These are phyloP conservation scores for Cubamyces lactineus DNA, from an alignment of 768 basidiomycete species.

Conservation along the genomic window DNA sequence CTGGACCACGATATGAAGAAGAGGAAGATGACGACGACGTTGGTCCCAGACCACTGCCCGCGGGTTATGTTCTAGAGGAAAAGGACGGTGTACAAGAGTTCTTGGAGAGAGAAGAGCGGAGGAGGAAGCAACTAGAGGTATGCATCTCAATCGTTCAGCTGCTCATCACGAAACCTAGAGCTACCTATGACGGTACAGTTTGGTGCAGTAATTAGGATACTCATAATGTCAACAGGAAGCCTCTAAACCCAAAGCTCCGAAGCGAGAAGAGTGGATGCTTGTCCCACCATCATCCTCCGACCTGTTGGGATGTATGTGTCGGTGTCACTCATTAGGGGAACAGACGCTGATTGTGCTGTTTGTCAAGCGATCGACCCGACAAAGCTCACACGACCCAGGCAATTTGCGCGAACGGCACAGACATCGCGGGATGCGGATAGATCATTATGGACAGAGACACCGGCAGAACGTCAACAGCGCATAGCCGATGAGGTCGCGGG, in stretches of 20 bases:
- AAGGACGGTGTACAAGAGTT: constrained; percentile 80
- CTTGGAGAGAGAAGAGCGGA: constrained; percentile 79
- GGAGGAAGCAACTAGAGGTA: constrained; percentile 70
- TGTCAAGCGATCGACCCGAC: constrained; percentile 80
- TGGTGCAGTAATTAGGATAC: neutral
- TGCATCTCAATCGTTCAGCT: constrained; percentile 20
- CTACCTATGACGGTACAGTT: neutral
- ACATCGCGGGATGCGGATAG: constrained; percentile 50
- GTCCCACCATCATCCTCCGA: constrained; percentile 86
- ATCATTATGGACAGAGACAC: constrained; percentile 97
- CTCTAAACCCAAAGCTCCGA: constrained; percentile 70
- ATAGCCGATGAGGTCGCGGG: constrained; percentile 95
- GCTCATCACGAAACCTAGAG: neutral
- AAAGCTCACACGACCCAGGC: constrained; percentile 70
- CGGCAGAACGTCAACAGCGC: constrained; percentile 87
- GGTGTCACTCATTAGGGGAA: neutral
- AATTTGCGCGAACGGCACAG: constrained; percentile 66
- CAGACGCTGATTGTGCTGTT: neutral
- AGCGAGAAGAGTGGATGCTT: constrained; percentile 98
- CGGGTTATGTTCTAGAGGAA: constrained; percentile 43
- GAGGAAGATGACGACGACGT: constrained; percentile 75
- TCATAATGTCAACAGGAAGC: constrained; percentile 56
- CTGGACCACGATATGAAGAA: constrained; percentile 26
- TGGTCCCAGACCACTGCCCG: constrained; percentile 79
- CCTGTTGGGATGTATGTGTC: constrained; percentile 69